A percentile compares a stretch with the other conserved stretches of the same genome.
These are phyloP conservation scores for Cubamyces sp. DNA, from an alignment of 768 basidiomycete species.

Conservation along the genomic window DNA sequence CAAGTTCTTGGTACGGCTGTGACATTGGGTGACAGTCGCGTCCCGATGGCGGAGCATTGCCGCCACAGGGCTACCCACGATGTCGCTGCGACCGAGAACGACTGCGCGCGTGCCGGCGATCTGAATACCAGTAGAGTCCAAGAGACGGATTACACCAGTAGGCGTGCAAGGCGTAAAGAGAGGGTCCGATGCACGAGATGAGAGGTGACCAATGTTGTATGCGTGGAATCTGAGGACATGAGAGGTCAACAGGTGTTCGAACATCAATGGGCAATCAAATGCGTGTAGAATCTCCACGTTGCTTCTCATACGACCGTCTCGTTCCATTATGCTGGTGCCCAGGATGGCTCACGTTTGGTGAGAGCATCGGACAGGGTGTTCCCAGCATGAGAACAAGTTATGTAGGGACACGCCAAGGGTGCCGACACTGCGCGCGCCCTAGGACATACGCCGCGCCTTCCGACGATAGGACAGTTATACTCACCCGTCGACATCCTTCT, in stretches of 20 bases:
- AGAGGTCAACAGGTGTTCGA: background rate
- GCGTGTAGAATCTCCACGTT: too few relatives aligned
- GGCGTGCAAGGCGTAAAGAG: slow-evolving; percentile 96
- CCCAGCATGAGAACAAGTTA: too few relatives aligned
- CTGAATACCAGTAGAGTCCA: slow-evolving; percentile 82
- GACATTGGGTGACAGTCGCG: slow-evolving; percentile 98
- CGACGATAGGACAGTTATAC: slow-evolving; percentile 25
- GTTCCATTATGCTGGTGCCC: too few relatives aligned
- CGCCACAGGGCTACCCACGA: slow-evolving; percentile 94
- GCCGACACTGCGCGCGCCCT: too few relatives aligned
- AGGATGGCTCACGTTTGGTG: too few relatives aligned
- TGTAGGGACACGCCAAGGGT: too few relatives aligned
- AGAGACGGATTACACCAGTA: slow-evolving; percentile 85
- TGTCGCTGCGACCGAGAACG: slow-evolving; percentile 95
- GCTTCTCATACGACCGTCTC: too few relatives aligned
- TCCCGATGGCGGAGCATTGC: slow-evolving; percentile 88
- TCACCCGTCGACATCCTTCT: slow-evolving; percentile 97
- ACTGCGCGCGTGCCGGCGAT: slow-evolving; percentile 84
- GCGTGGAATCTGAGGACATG: slow-evolving; percentile 80
- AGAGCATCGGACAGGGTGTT: too few relatives aligned
- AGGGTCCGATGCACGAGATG: slow-evolving; percentile 86
- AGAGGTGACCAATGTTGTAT: slow-evolving; percentile 95
- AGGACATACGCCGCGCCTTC: too few relatives aligned
- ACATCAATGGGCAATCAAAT: too few relatives aligned
- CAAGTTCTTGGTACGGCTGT: slow-evolving; percentile 86